Evolutionary conservation across 2,329 filamentous ascomycete genomes (phyloP).

Genomic region (Clonostachys byssicola): DNA sequence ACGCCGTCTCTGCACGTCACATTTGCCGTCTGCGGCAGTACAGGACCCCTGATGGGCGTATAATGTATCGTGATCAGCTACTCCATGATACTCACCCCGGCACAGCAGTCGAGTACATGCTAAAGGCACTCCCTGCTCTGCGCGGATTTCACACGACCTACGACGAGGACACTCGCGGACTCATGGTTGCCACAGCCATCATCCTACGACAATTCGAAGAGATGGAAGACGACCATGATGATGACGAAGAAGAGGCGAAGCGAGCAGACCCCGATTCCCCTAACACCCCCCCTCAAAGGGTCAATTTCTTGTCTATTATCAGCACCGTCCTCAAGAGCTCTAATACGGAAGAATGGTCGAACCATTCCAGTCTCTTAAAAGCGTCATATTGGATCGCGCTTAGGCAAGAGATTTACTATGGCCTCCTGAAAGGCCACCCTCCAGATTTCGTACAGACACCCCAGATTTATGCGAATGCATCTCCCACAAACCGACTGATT

Average conservation of each 20-base stretch:
- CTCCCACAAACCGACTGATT: too few relatives aligned
- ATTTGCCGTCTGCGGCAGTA: constrained; percentile 30
- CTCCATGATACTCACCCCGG: constrained; percentile 25
- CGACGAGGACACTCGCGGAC: constrained; percentile 32
- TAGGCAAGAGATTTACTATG: constrained; percentile 34
- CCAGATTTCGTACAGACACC: too few relatives aligned
- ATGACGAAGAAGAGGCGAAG: too few relatives aligned
- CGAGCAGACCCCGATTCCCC: too few relatives aligned
- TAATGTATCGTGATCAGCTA: constrained; percentile 29
- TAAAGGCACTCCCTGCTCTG: constrained; percentile 31
- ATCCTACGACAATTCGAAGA: constrained; percentile 34
- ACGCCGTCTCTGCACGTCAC: constrained; percentile 31
- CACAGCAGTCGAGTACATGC: constrained; percentile 32
- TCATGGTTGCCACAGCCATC: constrained; percentile 32
- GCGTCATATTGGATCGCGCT: constrained; percentile 36
- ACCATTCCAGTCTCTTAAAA: constrained; percentile 25
- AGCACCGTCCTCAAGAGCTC: constrained; percentile 30
- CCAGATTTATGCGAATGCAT: too few relatives aligned
- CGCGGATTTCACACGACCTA: constrained; percentile 16
- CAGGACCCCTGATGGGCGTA: constrained; percentile 21
- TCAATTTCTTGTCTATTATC: constrained; percentile 35
- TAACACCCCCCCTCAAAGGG: constrained; percentile 6
- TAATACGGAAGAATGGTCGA: constrained; percentile 26
- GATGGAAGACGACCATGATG: constrained; percentile 28
- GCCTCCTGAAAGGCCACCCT: constrained; percentile 20